Conservation (phyloP, 768 basidiomycete species). For the Suillus cothurnatus region DNA sequence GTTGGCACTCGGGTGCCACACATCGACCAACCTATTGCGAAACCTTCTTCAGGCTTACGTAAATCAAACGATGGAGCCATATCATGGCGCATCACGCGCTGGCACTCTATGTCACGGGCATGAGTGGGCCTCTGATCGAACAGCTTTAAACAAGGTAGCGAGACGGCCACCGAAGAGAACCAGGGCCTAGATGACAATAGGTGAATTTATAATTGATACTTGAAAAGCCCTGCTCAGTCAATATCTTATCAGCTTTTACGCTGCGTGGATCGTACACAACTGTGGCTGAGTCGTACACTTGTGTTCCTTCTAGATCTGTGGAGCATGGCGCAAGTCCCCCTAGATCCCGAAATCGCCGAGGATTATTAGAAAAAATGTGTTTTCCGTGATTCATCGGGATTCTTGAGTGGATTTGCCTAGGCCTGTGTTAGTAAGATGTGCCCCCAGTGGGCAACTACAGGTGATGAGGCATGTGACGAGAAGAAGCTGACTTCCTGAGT, state of each 20-base stretch:
- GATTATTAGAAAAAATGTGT: not conserved
- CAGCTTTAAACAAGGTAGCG: constrained; percentile 30
- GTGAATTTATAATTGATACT: constrained; percentile 11
- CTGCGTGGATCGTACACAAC: too few species aligned
- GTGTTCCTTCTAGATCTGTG: too few species aligned
- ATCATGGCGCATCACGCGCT: constrained; percentile 31
- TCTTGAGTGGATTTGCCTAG: not conserved
- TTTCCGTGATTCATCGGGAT: not conserved
- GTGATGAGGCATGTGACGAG: too few species aligned
- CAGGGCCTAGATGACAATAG: constrained; percentile 28
- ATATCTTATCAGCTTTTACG: constrained; percentile 23
- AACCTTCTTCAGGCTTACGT: not conserved
- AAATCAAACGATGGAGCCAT: constrained; percentile 21
- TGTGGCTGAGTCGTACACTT: too few species aligned
- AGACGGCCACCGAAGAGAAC: constrained; percentile 23
- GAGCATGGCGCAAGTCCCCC: not conserved
- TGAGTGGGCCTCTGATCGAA: constrained; percentile 23
- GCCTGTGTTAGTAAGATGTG: not conserved
- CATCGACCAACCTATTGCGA: not conserved
- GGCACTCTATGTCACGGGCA: constrained; percentile 31
- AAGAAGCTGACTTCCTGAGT: not conserved
- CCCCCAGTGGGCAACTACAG: not conserved
- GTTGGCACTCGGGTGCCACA: not conserved
- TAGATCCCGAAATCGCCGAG: not conserved
- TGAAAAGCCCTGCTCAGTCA: not conserved